Base-by-base conservation (phyloP, 768 basidiomycete genomes). In the Boletus reticuloceps region DNA sequence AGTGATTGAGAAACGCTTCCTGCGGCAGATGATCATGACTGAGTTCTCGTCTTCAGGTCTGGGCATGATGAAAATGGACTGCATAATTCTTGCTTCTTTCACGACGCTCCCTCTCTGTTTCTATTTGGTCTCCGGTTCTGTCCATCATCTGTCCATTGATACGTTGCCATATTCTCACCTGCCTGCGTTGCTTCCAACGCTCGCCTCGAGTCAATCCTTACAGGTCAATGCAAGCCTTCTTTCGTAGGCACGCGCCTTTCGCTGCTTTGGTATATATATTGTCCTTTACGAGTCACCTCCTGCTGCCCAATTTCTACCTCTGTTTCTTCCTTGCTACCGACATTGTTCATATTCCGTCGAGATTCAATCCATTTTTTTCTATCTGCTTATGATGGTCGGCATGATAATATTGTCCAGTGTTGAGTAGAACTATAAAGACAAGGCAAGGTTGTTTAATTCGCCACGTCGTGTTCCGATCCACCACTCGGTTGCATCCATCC, bases 121-220 rank as follows among this genome's bases (percentile, higher is more conserved):
- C 63, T 56, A 56, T 63, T 67, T 59, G 58, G 53, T 50, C 56
- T 41, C 42, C 19, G 40, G 34, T 67, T 67, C 55, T 55, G 48
- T 53, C 58, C 51, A 43, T 58, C 65, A 69, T 63, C 68, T 79
- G 73, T 72, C 73, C 69, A 71, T 72, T 72, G 76, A 78, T 79
- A 78, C 74, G 78, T 77, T 79, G 71, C 60, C 80, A 76, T 70
- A 67, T 66, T 52, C 81, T 80, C 74, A 83, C 82, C 74, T 69
- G 81, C 79, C 70, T 74, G 71, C 77, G 72, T 72, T 64, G 39
- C 51, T 64, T 68, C 66, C 68, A 67, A 74, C 74, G 77, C 78
- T 72, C 74, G 77, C 79, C 77, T 75, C 69, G 77, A 81, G 82
- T 83, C 83, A 64, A 79, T 87, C 82, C 59, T 85, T 86, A 83